Conservation (phyloP, 139 green algal genomes). For the Chlamydomonas sp. region DNA sequence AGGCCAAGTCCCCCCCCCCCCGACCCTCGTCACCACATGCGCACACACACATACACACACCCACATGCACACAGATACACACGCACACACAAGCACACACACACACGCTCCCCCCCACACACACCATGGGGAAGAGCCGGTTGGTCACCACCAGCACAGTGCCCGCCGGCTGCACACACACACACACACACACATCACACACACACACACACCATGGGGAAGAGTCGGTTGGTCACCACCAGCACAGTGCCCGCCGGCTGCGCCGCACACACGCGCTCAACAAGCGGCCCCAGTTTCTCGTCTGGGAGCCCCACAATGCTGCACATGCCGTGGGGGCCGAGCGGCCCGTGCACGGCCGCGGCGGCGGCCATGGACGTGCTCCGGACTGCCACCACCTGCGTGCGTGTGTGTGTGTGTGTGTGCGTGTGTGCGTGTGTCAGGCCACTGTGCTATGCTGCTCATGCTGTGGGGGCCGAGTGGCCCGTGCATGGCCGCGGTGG, state of each 20-base stretch:
- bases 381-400: slow-evolving; percentile 76
- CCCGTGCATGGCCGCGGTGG: slow-evolving; percentile 12
- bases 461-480: slow-evolving; percentile 74
- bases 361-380: slow-evolving; percentile 70
- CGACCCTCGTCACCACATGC: too few relatives aligned
- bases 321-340: slow-evolving; percentile 76
- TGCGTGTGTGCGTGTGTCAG: slow-evolving; percentile 33
- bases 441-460: slow-evolving; percentile 79
- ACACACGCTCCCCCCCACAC: too few relatives aligned
- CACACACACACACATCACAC: too few relatives aligned
- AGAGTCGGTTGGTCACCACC: slow-evolving; percentile 84
- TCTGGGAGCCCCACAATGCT: slow-evolving; percentile 80
- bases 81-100: too few relatives aligned
- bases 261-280: slow-evolving; percentile 19
- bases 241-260: slow-evolving; percentile 47
- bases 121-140: too few relatives aligned
- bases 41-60: too few relatives aligned
- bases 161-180: too few relatives aligned
- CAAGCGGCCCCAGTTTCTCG: slow-evolving; percentile 45
- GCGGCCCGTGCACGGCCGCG: background rate
- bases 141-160: too few relatives aligned
- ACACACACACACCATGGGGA: slow-evolving; percentile 57
- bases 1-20: too few relatives aligned
- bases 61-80: too few relatives aligned
- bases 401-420: background rate